Evolutionary conservation across 306 rosid species (phyloP).

Genomic region (Glycine latifolia): DNA sequence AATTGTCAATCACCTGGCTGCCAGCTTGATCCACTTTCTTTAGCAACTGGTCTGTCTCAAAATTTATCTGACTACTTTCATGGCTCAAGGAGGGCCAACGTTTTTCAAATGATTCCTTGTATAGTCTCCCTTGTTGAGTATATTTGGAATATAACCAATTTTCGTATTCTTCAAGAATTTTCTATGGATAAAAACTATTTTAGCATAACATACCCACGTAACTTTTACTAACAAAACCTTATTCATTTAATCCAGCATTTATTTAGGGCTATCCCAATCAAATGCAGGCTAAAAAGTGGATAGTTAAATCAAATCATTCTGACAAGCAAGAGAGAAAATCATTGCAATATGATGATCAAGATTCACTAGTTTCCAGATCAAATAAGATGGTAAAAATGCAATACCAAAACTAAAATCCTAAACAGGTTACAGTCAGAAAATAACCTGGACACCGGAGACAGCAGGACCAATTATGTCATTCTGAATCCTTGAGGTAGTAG

Average conservation of each 20-base stretch:
- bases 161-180: conserved; percentile 73
- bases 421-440: conserved; percentile 43
- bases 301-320: conserved; percentile 24
- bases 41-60: conserved; percentile 62
- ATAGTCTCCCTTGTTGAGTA: conserved; percentile 71
- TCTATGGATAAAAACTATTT: conserved; percentile 52
- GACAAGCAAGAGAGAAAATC: conserved; percentile 34
- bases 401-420: conserved; percentile 22
- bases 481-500: conserved; percentile 79
- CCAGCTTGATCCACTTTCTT: conserved; percentile 68
- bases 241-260: conserved; percentile 34
- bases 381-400: neutral
- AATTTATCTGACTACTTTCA: conserved; percentile 57
- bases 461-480: conserved; percentile 82
- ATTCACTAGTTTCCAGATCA: conserved; percentile 24
- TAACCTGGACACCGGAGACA: conserved; percentile 71
- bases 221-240: neutral
- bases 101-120: conserved; percentile 72
- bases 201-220: conserved; percentile 30
- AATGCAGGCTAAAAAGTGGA: conserved; percentile 31
- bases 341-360: conserved; percentile 26
- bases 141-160: conserved; percentile 72
- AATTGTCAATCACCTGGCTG: conserved; percentile 66
- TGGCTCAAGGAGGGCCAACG: conserved; percentile 64
- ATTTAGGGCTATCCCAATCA: conserved; percentile 39